phyloP scores from a whole-genome alignment of 208 protist genomes.

The Vickermania spadyakhi region DNA sequence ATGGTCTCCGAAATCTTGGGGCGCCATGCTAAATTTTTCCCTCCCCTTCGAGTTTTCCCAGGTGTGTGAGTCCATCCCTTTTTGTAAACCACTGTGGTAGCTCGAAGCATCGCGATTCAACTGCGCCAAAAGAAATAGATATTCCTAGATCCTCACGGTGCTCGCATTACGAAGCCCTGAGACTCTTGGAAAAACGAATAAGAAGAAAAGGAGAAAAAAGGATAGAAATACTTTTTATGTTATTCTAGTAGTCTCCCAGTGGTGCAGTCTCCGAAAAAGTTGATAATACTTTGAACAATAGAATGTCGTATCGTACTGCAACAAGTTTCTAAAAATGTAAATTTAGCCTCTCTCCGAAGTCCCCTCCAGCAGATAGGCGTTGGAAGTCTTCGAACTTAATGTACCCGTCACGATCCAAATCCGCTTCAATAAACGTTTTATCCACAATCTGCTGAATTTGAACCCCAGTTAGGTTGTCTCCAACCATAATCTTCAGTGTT shows the following conservation, averaged over 20 bases:
- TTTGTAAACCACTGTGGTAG: constrained; percentile 49
- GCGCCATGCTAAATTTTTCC: constrained; percentile 84
- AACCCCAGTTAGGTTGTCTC: constrained; percentile 79
- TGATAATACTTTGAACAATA: no score
- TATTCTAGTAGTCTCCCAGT: no score
- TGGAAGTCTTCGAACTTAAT: constrained; percentile 91
- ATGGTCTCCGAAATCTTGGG: constrained; percentile 66
- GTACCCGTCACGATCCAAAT: constrained; percentile 85
- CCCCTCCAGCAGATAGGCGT: constrained; percentile 44
- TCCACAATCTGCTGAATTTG: constrained; percentile 94
- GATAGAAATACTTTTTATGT: not conserved
- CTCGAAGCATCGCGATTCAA: constrained; percentile 81
- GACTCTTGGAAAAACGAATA: not conserved
- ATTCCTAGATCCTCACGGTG: no score
- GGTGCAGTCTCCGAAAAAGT: no score
- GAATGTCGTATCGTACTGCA: not conserved
- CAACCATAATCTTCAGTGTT: constrained; percentile 92
- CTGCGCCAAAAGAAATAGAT: no score
- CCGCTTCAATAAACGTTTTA: constrained; percentile 92
- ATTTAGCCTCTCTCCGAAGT: constrained; percentile 80
- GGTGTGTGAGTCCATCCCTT: constrained; percentile 87
- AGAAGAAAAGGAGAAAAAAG: constrained; percentile 1
- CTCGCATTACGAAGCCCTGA: not conserved
- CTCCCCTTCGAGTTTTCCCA: constrained; percentile 64
- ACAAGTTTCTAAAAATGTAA: constrained; percentile 49